These are phyloP conservation scores for Prunus kanzakura DNA, from an alignment of 306 rosid species.

Conservation along the genomic window DNA sequence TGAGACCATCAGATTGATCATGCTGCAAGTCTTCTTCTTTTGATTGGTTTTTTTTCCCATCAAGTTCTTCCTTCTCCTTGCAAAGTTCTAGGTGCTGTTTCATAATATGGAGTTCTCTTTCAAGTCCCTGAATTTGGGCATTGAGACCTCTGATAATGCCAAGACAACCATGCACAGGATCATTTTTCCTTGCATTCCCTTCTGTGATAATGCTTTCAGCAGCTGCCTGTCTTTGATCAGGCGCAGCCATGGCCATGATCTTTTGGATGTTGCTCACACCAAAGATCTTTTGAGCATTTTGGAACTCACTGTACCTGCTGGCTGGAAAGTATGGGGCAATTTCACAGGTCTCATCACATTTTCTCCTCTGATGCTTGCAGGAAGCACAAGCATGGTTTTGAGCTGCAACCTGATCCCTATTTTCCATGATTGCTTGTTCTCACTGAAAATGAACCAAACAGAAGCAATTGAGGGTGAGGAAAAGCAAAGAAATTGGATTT, in stretches of 20 bases:
- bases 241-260: constrained; percentile 4
- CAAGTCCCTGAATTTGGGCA: neutral
- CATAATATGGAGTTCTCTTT: neutral
- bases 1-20: neutral
- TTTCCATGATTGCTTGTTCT: neutral
- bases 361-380: constrained; percentile 29
- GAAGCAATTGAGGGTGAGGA: too few species aligned
- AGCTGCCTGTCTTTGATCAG: constrained; percentile 3
- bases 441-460: too few species aligned
- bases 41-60: too few species aligned
- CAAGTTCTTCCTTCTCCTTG: neutral
- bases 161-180: constrained; percentile 24
- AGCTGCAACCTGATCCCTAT: neutral
- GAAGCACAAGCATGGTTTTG: constrained; percentile 11
- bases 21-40: neutral
- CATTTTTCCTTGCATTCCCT: constrained; percentile 7
- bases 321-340: constrained; percentile 26
- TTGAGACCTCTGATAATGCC: neutral
- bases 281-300: constrained; percentile 16
- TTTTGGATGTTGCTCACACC: constrained; percentile 24
- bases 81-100: constrained; percentile 7
- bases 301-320: neutral
- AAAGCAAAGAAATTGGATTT: too few species aligned
- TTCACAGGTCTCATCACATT: constrained; percentile 23
- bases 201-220: constrained; percentile 18